Evolutionary conservation across 805 yeast genomes (phyloP).

Genomic region (Metschnikowia arizonensis): DNA sequence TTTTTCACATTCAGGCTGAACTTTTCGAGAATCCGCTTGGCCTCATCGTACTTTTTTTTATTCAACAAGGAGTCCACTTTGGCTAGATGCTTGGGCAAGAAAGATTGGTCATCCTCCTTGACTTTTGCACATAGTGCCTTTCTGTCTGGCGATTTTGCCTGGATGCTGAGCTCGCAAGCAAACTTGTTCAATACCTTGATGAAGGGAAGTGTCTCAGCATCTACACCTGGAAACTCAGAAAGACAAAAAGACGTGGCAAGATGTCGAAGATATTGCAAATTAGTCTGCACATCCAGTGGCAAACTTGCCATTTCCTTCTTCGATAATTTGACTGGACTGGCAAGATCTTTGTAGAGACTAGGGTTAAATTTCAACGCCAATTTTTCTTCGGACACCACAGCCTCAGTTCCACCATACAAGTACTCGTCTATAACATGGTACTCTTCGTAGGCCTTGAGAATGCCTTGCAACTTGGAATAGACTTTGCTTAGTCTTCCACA

Average conservation of each 20-base stretch:
- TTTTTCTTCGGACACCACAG: slow-evolving; percentile 11
- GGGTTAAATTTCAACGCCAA: slow-evolving; percentile 11
- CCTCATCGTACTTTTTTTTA: slow-evolving; percentile 34
- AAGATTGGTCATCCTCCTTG: slow-evolving; percentile 19
- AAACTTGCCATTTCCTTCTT: slow-evolving; percentile 24
- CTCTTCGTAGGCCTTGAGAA: slow-evolving; percentile 38
- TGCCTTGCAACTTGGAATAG: slow-evolving; percentile 42
- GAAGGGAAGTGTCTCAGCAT: slow-evolving; percentile 21
- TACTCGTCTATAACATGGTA: slow-evolving; percentile 37
- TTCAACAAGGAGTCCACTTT: slow-evolving; percentile 35
- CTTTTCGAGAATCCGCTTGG: slow-evolving; percentile 32
- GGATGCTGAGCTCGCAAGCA: slow-evolving; percentile 39
- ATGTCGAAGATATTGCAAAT: slow-evolving; percentile 40
- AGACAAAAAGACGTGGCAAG: slow-evolving; percentile 30
- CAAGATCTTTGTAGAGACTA: slow-evolving; percentile 3
- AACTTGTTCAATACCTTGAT: slow-evolving; percentile 33
- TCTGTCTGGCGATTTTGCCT: slow-evolving; percentile 21
- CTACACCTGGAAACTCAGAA: slow-evolving; percentile 12
- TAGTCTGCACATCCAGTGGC: slow-evolving; percentile 34
- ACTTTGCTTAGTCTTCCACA: slow-evolving; percentile 58
- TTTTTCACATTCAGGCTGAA: slow-evolving; percentile 35
- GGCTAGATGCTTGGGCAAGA: slow-evolving; percentile 38
- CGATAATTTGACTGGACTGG: slow-evolving; percentile 24
- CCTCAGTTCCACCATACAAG: slow-evolving; percentile 17
- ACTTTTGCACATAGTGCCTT: slow-evolving; percentile 23